Conservation (phyloP, 495 filamentous ascomycete species). For the Xylaria longipes region DNA sequence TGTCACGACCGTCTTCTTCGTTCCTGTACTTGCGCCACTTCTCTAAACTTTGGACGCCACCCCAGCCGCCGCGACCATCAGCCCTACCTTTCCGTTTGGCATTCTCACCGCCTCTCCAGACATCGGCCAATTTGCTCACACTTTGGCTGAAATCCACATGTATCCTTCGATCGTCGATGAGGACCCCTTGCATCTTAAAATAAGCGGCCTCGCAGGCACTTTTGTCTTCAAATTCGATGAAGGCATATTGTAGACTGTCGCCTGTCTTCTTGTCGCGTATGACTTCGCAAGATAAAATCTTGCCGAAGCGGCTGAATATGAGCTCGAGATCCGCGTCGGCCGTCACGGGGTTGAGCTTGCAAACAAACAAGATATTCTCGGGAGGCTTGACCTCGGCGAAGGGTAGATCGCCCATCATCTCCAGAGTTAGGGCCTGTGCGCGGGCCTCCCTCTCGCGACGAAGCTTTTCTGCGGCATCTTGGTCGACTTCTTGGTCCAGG, state of each 20-base stretch:
- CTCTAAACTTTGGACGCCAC: constrained; percentile 84
- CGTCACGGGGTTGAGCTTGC: constrained; percentile 97
- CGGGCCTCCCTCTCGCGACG: constrained; percentile 90
- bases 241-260: constrained; percentile 95
- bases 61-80: constrained; percentile 93
- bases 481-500: constrained; percentile 65
- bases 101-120: constrained; percentile 89
- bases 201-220: constrained; percentile 94
- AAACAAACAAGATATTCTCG: constrained; percentile 97
- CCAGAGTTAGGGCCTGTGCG: constrained; percentile 91
- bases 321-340: constrained; percentile 91
- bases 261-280: constrained; percentile 94
- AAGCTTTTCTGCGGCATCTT: constrained; percentile 80
- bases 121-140: constrained; percentile 87
- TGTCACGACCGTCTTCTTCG: constrained; percentile 61
- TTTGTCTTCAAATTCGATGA: constrained; percentile 95
- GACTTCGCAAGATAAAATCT: constrained; percentile 93
- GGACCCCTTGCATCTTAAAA: constrained; percentile 95
- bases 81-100: constrained; percentile 81
- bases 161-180: constrained; percentile 97
- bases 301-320: constrained; percentile 96
- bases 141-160: constrained; percentile 99
- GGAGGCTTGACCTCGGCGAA: constrained; percentile 98
- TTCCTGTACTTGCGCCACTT: constrained; percentile 89
- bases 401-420: constrained; percentile 97